Conservation (phyloP, 2,329 filamentous ascomycete genomes). For the Apiospora koreana region DNA sequence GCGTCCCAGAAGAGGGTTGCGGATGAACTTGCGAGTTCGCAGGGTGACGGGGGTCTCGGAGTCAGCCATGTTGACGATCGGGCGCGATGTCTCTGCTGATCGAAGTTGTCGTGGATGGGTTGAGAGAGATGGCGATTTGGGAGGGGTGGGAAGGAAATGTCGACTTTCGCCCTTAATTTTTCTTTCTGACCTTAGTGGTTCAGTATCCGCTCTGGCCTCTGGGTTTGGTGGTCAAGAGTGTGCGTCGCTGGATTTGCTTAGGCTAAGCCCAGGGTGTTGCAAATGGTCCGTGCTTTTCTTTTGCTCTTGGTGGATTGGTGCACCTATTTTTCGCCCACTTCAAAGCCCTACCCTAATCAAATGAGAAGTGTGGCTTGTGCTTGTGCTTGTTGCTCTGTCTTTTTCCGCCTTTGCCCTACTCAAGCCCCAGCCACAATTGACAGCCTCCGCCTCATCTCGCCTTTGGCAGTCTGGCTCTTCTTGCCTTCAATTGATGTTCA, state of each 20-base stretch:
- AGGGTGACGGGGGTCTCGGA: slow-evolving; percentile 75
- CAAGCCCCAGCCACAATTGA: not conserved
- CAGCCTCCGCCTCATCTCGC: not conserved
- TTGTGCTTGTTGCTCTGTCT: not conserved
- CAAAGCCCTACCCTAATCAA: slow-evolving; percentile 1
- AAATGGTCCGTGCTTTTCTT: not conserved
- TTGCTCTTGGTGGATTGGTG: not conserved
- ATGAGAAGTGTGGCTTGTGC: not conserved
- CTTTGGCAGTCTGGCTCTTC: too few species aligned
- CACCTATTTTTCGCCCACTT: not conserved
- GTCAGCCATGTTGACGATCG: slow-evolving; percentile 81
- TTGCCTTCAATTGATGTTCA: too few species aligned
- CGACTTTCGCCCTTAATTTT: slow-evolving; percentile 9
- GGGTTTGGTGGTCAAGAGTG: slow-evolving; percentile 1
- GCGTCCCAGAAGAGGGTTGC: slow-evolving; percentile 97
- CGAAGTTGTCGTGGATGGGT: slow-evolving; percentile 16
- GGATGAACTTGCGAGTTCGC: slow-evolving; percentile 99
- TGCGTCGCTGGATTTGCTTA: not conserved
- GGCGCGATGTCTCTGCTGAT: slow-evolving; percentile 21
- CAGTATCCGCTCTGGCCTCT: not conserved
- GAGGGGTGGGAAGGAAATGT: slow-evolving; percentile 11
- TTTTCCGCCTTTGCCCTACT: not conserved
- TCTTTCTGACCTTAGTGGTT: slow-evolving; percentile 7
- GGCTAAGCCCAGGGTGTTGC: slow-evolving; percentile 7
- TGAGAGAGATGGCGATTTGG: slow-evolving; percentile 8